These are phyloP conservation scores for Venturia asperata DNA, from an alignment of 2,329 filamentous ascomycete species.

Conservation along the genomic window DNA sequence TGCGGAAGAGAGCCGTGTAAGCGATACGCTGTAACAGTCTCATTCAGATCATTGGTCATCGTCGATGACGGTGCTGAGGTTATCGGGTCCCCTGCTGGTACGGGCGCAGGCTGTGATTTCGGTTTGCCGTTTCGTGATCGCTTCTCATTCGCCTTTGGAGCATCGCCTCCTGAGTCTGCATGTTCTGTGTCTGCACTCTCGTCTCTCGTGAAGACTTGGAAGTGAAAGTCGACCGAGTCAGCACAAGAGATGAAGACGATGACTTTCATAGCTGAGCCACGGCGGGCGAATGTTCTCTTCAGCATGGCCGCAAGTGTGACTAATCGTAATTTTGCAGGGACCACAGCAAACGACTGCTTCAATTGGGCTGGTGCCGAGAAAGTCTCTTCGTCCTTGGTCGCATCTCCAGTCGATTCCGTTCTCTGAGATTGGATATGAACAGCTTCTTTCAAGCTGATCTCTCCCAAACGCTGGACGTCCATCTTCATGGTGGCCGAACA, in stretches of 20 bases:
- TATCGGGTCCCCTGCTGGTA: neutral
- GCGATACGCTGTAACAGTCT: constrained; percentile 65
- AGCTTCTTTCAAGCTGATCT: constrained; percentile 91
- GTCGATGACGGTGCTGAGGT: constrained; percentile 65
- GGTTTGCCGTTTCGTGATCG: neutral
- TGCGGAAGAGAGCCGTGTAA: constrained; percentile 91
- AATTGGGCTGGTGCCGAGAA: constrained; percentile 87
- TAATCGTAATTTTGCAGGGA: constrained; percentile 81
- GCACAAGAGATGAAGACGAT: constrained; percentile 97
- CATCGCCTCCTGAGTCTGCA: constrained; percentile 22
- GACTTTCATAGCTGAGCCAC: constrained; percentile 89
- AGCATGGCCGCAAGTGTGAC: constrained; percentile 80
- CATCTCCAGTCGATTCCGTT: constrained; percentile 45
- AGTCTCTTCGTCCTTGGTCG: constrained; percentile 36
- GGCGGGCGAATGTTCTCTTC: constrained; percentile 79
- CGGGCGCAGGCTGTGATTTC: constrained; percentile 31
- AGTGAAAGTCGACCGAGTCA: constrained; percentile 95
- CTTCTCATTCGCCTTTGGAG: constrained; percentile 25
- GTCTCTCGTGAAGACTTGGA: constrained; percentile 62
- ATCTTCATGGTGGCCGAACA: constrained; percentile 98
- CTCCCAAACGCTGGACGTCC: constrained; percentile 87
- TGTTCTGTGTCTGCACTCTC: constrained; percentile 21
- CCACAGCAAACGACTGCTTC: constrained; percentile 83
- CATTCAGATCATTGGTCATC: constrained; percentile 68
- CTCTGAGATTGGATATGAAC: constrained; percentile 71